Percentiles rank a stretch among this genome's conserved stretches.
Evolutionary conservation across 1,284 basidiomycete genomes (phyloP).

Genomic region (Meripilus lineatus): DNA sequence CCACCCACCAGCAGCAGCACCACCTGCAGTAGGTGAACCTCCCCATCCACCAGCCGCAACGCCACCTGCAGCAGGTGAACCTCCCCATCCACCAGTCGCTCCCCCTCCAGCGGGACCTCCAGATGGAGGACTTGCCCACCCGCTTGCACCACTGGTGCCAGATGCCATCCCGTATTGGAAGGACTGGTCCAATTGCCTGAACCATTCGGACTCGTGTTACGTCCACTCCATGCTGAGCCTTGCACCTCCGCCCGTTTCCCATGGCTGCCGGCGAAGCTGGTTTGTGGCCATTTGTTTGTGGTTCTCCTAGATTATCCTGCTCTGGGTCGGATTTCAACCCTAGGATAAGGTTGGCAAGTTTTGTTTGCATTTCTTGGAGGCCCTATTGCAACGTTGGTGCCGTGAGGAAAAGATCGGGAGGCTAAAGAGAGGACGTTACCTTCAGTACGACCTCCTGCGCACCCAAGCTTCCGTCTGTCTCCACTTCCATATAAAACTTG

Average conservation of each 20-base stretch:
- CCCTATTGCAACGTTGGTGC: slow-evolving; percentile 46
- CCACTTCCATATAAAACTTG: slow-evolving; percentile 89
- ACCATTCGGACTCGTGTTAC: slow-evolving; percentile 10
- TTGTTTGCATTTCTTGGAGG: slow-evolving; percentile 75
- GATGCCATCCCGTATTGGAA: neutral
- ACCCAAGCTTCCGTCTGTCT: slow-evolving; percentile 84
- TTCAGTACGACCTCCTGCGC: slow-evolving; percentile 88
- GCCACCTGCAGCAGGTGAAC: slow-evolving; percentile 17
- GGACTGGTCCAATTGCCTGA: too few relatives aligned
- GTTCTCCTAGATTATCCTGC: slow-evolving; percentile 18
- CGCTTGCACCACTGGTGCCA: slow-evolving; percentile 25
- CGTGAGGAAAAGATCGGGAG: neutral
- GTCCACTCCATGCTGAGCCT: slow-evolving; percentile 14
- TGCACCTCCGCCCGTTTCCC: slow-evolving; percentile 30
- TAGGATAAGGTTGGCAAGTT: slow-evolving; percentile 77
- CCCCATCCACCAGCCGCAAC: slow-evolving; percentile 17
- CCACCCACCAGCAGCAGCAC: slow-evolving; percentile 20
- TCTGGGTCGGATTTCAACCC: slow-evolving; percentile 66
- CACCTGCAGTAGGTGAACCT: slow-evolving; percentile 16
- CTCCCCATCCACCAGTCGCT: slow-evolving; percentile 14
- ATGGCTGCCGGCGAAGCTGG: slow-evolving; percentile 11
- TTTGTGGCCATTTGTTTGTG: slow-evolving; percentile 16
- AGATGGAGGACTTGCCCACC: slow-evolving; percentile 27
- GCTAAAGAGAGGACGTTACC: slow-evolving; percentile 35
- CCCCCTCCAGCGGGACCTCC: slow-evolving; percentile 17